phyloP scores from a whole-genome alignment of 1,284 basidiomycete species.

The Taiwanofungus camphoratus region DNA sequence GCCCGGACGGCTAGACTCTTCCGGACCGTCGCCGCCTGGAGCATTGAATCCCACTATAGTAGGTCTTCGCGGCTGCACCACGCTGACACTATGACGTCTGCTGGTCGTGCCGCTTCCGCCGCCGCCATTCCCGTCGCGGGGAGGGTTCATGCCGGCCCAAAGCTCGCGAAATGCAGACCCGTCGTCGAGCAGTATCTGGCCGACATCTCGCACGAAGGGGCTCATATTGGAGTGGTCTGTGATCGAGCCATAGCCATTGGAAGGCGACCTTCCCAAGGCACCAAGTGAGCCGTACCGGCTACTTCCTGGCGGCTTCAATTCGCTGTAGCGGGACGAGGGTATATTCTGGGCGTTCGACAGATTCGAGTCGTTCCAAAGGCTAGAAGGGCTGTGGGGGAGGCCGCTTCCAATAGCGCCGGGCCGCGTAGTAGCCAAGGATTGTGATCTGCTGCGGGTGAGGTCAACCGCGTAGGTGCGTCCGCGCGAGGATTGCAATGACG shows the following conservation, averaged over 20 bases:
- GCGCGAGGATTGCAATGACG: slow-evolving; percentile 32
- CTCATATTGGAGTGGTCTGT: slow-evolving; percentile 71
- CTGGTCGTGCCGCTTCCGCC: slow-evolving; percentile 77
- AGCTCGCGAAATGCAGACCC: slow-evolving; percentile 61
- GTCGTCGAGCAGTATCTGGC: slow-evolving; percentile 69
- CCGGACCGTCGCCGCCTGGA: slow-evolving; percentile 41
- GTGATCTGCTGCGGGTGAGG: slow-evolving; percentile 65
- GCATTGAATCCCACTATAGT: slow-evolving; percentile 64
- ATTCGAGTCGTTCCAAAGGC: slow-evolving; percentile 50
- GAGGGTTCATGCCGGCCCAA: slow-evolving; percentile 61
- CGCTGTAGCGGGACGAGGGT: slow-evolving; percentile 45
- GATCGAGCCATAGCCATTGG: slow-evolving; percentile 46
- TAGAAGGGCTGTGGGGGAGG: slow-evolving; percentile 29
- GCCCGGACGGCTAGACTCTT: slow-evolving; percentile 36
- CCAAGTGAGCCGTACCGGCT: slow-evolving; percentile 65
- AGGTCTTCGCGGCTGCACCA: slow-evolving; percentile 70
- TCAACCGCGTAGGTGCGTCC: slow-evolving; percentile 54
- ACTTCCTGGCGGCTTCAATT: slow-evolving; percentile 53
- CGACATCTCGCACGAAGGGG: slow-evolving; percentile 75
- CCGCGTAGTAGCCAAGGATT: slow-evolving; percentile 62
- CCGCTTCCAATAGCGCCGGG: slow-evolving; percentile 41
- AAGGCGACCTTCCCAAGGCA: slow-evolving; percentile 46
- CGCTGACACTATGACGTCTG: slow-evolving; percentile 80
- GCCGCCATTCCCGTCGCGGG: slow-evolving; percentile 52
- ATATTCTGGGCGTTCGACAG: slow-evolving; percentile 49